A percentile compares a stretch with the other conserved stretches of the same genome.
Evolutionary conservation across 2,329 filamentous ascomycete species (phyloP).

Genomic region (Penicillium nordicum): DNA sequence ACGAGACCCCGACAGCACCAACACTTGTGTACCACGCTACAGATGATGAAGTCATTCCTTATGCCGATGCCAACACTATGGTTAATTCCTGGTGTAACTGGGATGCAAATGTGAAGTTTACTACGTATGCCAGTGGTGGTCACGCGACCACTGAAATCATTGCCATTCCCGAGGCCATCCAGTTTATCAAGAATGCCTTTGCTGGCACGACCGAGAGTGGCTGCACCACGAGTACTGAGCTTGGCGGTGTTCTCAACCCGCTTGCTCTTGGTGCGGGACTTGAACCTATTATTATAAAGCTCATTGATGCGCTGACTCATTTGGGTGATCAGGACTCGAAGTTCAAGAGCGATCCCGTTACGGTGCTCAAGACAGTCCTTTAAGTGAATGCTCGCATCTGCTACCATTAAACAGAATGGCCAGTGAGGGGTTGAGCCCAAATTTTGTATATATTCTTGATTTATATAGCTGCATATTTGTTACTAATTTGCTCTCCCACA

Average conservation of each 20-base stretch:
- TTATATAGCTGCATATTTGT: background rate
- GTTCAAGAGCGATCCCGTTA: slow-evolving; percentile 14
- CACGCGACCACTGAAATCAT: slow-evolving; percentile 26
- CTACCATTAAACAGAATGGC: background rate
- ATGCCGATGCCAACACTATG: slow-evolving; percentile 16
- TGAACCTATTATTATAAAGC: slow-evolving; percentile 22
- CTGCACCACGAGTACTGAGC: slow-evolving; percentile 21
- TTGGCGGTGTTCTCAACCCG: slow-evolving; percentile 19
- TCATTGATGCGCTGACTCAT: slow-evolving; percentile 18
- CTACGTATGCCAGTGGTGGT: slow-evolving; percentile 22
- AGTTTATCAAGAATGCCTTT: slow-evolving; percentile 26
- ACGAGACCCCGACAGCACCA: slow-evolving; percentile 25
- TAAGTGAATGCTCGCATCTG: background rate
- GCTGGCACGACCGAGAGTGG: slow-evolving; percentile 19
- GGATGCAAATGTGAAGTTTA: slow-evolving; percentile 25
- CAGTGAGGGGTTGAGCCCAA: background rate
- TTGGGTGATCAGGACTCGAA: slow-evolving; percentile 19
- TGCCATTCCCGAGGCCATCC: slow-evolving; percentile 18
- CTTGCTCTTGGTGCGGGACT: slow-evolving; percentile 21
- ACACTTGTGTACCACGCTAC: slow-evolving; percentile 28
- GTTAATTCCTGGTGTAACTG: slow-evolving; percentile 24
- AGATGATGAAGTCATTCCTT: slow-evolving; percentile 27
- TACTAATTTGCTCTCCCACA: background rate
- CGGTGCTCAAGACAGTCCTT: slow-evolving; percentile 4
- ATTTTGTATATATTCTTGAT: background rate